Conservation (phyloP, 2,329 filamentous ascomycete genomes). For the Aspergillus viridinutans region DNA sequence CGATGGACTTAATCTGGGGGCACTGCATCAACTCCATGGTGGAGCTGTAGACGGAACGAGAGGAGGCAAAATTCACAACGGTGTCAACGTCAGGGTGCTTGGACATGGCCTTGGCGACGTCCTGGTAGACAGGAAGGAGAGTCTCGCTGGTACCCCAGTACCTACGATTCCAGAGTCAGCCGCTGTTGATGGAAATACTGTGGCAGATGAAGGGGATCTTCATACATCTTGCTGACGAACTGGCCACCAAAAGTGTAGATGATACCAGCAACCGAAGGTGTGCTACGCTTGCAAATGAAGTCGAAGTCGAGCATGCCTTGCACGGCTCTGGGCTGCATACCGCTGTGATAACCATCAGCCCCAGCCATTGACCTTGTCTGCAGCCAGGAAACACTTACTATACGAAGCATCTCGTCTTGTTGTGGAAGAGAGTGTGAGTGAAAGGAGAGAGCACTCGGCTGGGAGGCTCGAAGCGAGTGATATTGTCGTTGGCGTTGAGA, state of each 20-base stretch:
- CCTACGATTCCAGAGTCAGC: constrained; percentile 32
- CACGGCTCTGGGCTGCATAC: constrained; percentile 90
- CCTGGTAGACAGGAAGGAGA: constrained; percentile 95
- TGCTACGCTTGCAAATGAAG: constrained; percentile 99
- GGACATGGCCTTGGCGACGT: constrained; percentile 82
- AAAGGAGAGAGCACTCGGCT: constrained; percentile 89
- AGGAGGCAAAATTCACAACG: constrained; percentile 99
- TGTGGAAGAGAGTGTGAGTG: constrained; percentile 90
- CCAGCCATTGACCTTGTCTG: not conserved
- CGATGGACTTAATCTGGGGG: constrained; percentile 97
- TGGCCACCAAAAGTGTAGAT: constrained; percentile 99
- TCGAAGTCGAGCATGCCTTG: constrained; percentile 98
- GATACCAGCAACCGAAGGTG: constrained; percentile 94
- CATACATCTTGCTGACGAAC: constrained; percentile 98
- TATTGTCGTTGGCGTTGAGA: constrained; percentile 90
- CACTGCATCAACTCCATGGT: constrained; percentile 98
- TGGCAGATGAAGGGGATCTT: not conserved
- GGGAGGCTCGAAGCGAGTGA: constrained; percentile 89
- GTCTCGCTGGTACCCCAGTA: constrained; percentile 99
- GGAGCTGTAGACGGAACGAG: constrained; percentile 95
- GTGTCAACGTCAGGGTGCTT: constrained; percentile 98
- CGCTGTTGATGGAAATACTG: not conserved
- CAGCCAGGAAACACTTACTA: constrained; percentile 57
- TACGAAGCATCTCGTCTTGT: constrained; percentile 99
- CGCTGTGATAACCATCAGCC: constrained; percentile 46